Evolutionary conservation across 2,329 filamentous ascomycete species (phyloP).

Genomic region (Ramichloridium luteum): DNA sequence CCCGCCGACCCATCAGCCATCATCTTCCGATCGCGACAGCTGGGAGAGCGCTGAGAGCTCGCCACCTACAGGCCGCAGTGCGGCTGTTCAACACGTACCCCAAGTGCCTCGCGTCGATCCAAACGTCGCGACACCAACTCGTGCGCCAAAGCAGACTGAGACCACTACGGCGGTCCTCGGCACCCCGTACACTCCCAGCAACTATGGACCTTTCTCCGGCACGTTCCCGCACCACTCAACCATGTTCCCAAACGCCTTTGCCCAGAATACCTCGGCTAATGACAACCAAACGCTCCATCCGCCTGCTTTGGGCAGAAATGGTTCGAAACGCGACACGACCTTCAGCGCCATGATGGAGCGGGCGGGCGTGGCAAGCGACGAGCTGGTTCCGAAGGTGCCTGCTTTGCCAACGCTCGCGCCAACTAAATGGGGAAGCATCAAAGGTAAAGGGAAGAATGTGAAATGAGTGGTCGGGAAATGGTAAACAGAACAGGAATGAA

Average conservation of each 20-base stretch:
- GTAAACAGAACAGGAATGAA: no score
- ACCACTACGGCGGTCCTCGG: slow-evolving; percentile 12
- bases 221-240: slow-evolving; percentile 6
- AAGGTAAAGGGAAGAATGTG: no score
- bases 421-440: no score
- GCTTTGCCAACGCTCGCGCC: neutral
- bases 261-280: slow-evolving; percentile 3
- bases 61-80: slow-evolving; percentile 7
- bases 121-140: neutral
- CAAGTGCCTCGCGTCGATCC: no score
- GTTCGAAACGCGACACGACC: slow-evolving; percentile 18
- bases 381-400: neutral
- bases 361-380: slow-evolving; percentile 19
- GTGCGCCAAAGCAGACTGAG: slow-evolving; percentile 10
- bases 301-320: neutral
- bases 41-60: slow-evolving; percentile 9
- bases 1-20: slow-evolving; percentile 4
- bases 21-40: slow-evolving; percentile 1
- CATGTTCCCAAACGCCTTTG: slow-evolving; percentile 2
- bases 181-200: slow-evolving; percentile 13
- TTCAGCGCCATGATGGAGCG: slow-evolving; percentile 32
- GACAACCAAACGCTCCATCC: slow-evolving; percentile 2
- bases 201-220: slow-evolving; percentile 6
- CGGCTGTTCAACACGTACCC: slow-evolving; percentile 10
- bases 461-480: no score